These are phyloP conservation scores for Fusarium cyanostomum DNA, from an alignment of 2,329 filamentous ascomycete genomes.

Conservation along the genomic window DNA sequence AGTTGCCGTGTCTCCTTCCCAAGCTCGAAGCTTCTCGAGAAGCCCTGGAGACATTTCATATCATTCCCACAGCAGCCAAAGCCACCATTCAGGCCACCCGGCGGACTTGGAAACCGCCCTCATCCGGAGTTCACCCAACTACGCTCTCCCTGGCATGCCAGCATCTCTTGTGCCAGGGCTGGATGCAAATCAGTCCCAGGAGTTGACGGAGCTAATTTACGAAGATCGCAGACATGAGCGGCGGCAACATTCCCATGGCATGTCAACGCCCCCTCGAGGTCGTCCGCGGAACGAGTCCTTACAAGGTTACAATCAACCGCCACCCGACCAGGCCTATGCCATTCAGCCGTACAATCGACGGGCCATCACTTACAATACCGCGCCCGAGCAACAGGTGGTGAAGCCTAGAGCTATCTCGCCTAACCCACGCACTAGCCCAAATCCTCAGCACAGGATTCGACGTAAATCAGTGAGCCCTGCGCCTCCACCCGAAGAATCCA, in stretches of 20 bases:
- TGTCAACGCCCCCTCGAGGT: slow-evolving; percentile 55
- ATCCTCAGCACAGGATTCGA: slow-evolving; percentile 63
- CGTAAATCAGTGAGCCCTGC: slow-evolving; percentile 81
- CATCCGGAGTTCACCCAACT: slow-evolving; percentile 47
- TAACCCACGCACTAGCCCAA: slow-evolving; percentile 51
- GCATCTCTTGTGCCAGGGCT: slow-evolving; percentile 69
- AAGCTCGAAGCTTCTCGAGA: slow-evolving; percentile 49
- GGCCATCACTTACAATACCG: slow-evolving; percentile 52
- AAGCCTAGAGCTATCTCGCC: slow-evolving; percentile 50
- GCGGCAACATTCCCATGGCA: slow-evolving; percentile 55
- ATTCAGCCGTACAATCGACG: slow-evolving; percentile 57
- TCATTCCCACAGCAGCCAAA: slow-evolving; percentile 44
- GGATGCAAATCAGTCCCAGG: slow-evolving; percentile 64
- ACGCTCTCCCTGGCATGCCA: slow-evolving; percentile 60
- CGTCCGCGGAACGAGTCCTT: slow-evolving; percentile 44
- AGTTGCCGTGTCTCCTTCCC: slow-evolving; percentile 45
- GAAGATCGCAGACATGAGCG: slow-evolving; percentile 61
- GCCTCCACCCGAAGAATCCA: slow-evolving; percentile 60
- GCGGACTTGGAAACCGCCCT: slow-evolving; percentile 51
- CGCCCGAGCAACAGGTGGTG: slow-evolving; percentile 39
- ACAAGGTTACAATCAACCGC: slow-evolving; percentile 39
- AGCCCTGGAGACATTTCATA: slow-evolving; percentile 45
- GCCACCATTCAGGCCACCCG: slow-evolving; percentile 45
- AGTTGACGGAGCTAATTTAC: slow-evolving; percentile 67
- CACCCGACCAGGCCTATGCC: slow-evolving; percentile 45